Percentiles rank a stretch among this genome's conserved stretches.
These are phyloP conservation scores for Antitrichia curtipendula DNA, from an alignment of 225 moss, liverwort and hornwort species.

Conservation along the genomic window DNA sequence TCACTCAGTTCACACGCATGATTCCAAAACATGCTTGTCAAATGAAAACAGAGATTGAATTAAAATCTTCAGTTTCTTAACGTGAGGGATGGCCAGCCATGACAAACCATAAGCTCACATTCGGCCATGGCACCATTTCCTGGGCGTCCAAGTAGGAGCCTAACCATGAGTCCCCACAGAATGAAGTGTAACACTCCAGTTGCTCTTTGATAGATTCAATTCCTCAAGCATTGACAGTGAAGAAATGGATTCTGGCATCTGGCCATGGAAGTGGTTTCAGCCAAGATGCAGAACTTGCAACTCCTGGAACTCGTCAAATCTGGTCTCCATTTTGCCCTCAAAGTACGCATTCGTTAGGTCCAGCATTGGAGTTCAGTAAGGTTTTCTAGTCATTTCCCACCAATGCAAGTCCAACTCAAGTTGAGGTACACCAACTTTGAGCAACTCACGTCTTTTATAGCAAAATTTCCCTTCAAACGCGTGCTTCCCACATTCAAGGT, in stretches of 20 bases:
- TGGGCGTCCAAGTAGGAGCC: neutral
- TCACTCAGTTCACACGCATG: neutral
- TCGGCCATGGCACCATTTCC: neutral
- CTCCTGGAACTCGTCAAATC: no score
- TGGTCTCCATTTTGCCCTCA: no score
- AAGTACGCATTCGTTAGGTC: no score
- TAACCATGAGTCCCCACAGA: no score
- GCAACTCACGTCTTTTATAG: neutral
- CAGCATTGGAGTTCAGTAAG: neutral
- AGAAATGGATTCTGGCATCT: neutral
- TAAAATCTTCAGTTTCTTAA: neutral
- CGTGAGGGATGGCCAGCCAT: neutral
- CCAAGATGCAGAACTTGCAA: no score
- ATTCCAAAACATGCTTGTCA: neutral
- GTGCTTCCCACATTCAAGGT: neutral
- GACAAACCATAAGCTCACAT: neutral
- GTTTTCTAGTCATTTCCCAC: neutral
- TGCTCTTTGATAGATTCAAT: neutral
- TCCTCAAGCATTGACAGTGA: neutral
- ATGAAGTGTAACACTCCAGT: no score
- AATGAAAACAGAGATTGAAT: neutral
- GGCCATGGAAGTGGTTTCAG: neutral
- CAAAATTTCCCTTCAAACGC: neutral
- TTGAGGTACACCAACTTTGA: neutral
- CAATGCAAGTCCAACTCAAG: neutral